Percentiles rank a stretch among this genome's conserved stretches.
These are phyloP conservation scores for Pseudozyma sp. DNA, from an alignment of 1,284 basidiomycete species.

Conservation along the genomic window DNA sequence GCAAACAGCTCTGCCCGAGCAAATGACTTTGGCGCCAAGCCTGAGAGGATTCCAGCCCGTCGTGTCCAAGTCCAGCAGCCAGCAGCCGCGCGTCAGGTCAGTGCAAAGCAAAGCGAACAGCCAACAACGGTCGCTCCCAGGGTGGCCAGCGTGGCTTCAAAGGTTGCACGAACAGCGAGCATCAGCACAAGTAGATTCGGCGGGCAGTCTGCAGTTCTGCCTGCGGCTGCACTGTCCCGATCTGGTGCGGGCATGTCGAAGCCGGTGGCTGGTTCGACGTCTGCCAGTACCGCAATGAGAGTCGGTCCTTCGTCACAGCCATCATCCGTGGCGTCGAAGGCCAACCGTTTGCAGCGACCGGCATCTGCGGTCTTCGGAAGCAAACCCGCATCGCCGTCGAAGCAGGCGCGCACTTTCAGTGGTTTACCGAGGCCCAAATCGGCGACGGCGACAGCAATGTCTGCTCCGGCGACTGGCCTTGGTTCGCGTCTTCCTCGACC, in stretches of 20 bases:
- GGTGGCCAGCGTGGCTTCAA: conserved; percentile 33
- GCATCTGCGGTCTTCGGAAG: conserved; percentile 23
- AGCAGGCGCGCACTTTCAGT: conserved; percentile 26
- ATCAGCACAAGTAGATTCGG: conserved; percentile 26
- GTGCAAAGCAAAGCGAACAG: conserved; percentile 5
- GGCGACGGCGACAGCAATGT: conserved; percentile 1
- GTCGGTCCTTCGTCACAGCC: conserved; percentile 6
- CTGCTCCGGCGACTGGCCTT: conserved; percentile 12
- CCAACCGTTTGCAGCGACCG: conserved; percentile 26
- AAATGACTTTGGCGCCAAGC: conserved; percentile 26
- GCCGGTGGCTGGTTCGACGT: background rate
- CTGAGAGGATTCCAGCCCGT: conserved; percentile 41
- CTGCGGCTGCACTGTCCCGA: conserved; percentile 24
- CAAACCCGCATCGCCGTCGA: conserved; percentile 23
- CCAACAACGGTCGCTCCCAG: conserved; percentile 1
- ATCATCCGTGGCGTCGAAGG: conserved; percentile 36
- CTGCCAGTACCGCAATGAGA: conserved; percentile 3
- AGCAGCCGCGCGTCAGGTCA: conserved; percentile 4
- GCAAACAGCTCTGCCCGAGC: conserved; percentile 33
- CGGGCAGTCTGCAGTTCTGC: conserved; percentile 14
- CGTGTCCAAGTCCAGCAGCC: conserved; percentile 26
- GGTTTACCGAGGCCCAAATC: conserved; percentile 34
- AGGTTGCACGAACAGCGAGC: conserved; percentile 20
- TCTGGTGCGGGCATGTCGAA: background rate
- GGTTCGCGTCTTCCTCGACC: conserved; percentile 40